Percentiles rank a stretch among this genome's conserved stretches.
phyloP scores from a whole-genome alignment of 177 flowering plant genomes.

The Tripterygium wilfordii region DNA sequence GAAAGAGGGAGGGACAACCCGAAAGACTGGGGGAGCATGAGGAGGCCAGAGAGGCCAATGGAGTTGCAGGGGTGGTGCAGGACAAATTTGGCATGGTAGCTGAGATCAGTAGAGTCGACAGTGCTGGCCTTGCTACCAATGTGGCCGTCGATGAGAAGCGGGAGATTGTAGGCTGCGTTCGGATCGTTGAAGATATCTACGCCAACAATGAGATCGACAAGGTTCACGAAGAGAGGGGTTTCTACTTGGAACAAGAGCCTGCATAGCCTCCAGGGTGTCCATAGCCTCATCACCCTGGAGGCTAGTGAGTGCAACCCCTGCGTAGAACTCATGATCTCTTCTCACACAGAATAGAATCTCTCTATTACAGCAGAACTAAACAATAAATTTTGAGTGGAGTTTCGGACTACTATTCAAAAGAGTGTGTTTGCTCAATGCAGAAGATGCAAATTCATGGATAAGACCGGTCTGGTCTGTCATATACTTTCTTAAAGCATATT shows the following conservation, averaged over 20 bases:
- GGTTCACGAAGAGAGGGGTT: conserved; percentile 65
- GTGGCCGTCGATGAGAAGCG: conserved; percentile 31
- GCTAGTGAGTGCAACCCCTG: conserved; percentile 75
- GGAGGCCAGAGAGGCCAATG: too few species aligned
- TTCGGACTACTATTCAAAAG: too few species aligned
- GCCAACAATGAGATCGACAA: conserved; percentile 73
- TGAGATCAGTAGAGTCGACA: conserved; percentile 40
- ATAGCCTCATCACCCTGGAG: conserved; percentile 91
- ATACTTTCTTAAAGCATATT: too few species aligned
- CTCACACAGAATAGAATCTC: too few species aligned
- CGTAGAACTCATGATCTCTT: conserved; percentile 20
- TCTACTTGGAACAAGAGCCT: conserved; percentile 79
- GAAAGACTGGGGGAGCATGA: too few species aligned
- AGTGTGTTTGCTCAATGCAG: too few species aligned
- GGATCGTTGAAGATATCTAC: conserved; percentile 72
- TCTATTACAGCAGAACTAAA: too few species aligned
- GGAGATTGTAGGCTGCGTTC: conserved; percentile 40
- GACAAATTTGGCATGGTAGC: conserved; percentile 60
- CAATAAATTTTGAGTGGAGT: too few species aligned
- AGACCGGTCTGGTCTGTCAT: too few species aligned
- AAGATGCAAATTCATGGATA: too few species aligned
- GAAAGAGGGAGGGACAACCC: conserved; percentile 54
- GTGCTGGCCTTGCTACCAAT: conserved; percentile 5
- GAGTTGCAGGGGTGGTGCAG: conserved; percentile 36
- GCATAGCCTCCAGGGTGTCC: too few species aligned